Conservation (phyloP, 2,329 filamentous ascomycete genomes). For the Penicillium olsonii region DNA sequence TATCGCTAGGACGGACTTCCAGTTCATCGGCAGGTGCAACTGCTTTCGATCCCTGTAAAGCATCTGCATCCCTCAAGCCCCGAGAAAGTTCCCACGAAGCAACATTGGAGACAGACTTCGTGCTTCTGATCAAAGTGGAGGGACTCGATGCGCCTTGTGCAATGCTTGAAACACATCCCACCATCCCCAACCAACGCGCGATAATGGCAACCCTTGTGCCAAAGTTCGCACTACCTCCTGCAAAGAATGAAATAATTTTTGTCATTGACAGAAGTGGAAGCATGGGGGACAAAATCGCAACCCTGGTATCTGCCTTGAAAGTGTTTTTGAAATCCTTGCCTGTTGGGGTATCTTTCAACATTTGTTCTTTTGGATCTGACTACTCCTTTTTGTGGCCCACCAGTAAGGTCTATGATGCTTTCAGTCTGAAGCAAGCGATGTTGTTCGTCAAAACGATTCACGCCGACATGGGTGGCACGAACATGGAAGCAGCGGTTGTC, state of each 20-base stretch:
- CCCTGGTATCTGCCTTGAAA: constrained; percentile 53
- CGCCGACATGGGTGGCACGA: constrained; percentile 56
- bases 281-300: constrained; percentile 50
- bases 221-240: constrained; percentile 62
- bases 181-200: constrained; percentile 61
- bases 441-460: constrained; percentile 45
- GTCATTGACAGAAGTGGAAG: constrained; percentile 72
- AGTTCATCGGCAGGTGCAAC: constrained; percentile 37
- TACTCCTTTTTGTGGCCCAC: constrained; percentile 51
- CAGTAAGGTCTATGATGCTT: constrained; percentile 50
- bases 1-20: constrained; percentile 64
- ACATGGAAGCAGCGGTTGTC: constrained; percentile 52
- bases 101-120: constrained; percentile 63
- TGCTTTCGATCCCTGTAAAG: constrained; percentile 58
- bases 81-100: constrained; percentile 24
- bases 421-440: constrained; percentile 48
- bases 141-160: constrained; percentile 63
- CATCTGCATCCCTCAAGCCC: constrained; percentile 62
- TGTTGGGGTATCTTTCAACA: constrained; percentile 57
- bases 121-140: constrained; percentile 64
- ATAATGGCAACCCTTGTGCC: constrained; percentile 72
- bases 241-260: constrained; percentile 67
- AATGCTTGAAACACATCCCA: constrained; percentile 66
- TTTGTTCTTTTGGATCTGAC: constrained; percentile 58
- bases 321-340: constrained; percentile 63